Evolutionary conservation across 2,329 filamentous ascomycete genomes (phyloP), one percentile per base, ranked within the genome.

Genomic region (Fusarium sp.): DNA sequence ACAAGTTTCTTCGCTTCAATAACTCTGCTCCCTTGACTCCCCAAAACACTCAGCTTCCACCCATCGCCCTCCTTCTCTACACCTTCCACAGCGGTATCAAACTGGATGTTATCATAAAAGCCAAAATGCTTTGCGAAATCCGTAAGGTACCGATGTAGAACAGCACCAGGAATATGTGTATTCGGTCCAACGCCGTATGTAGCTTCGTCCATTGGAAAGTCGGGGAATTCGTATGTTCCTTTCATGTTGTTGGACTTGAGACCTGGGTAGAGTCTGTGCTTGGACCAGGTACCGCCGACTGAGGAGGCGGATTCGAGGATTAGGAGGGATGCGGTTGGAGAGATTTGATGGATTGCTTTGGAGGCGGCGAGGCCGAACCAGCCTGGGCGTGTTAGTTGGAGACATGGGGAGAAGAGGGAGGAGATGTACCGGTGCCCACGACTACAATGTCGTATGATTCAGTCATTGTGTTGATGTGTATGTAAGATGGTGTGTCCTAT

Each of bases 231-330:
- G 71, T 89, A 90, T 2, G 85, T 86, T 22, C 89, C 89, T 10
- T 86, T 76, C 75, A 90, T 82, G 69, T 91, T 91, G 78, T 92
- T 92, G 5, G 87, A 86, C 62, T 87, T 88, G 46, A 92, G 81
- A 4, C 86, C 87, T 0, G 86, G 84, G 75, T 91, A 88, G 1
- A 91, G 78, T 2, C 88, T 83, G 27, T 88, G 79, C 55, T 84
- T 79, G 7, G 86, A 84, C 90, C 89, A 91, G 12, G 86, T 86
- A 7, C 90, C 90, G 2, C 90, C 90, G 41, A 87, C 76, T 3
- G 85, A 83, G 22, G 79, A 75, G 8, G 80, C 81, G 2, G 80
- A 76, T n/a, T 90, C 88, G 14, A 90, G 74, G 2, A 90, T 72
- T 11, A 83, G 66, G 10, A 89, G 72, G 4, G 80, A 82, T 55